phyloP scores from a whole-genome alignment of 2,329 filamentous ascomycete genomes.

The Myriosclerotinia scirpicola region DNA sequence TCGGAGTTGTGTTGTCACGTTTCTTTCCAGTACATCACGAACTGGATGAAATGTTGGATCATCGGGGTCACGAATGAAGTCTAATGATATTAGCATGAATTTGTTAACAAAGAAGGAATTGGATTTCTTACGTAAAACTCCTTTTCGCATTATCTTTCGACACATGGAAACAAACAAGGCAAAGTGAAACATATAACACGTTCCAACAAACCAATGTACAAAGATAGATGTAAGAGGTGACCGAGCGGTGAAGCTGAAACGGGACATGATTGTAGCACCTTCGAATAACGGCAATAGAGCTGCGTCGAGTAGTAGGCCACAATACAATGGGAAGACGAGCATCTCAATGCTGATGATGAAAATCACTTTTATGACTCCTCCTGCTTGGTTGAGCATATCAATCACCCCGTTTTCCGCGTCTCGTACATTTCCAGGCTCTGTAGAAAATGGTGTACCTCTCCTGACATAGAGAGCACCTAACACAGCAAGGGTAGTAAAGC shows the following conservation, averaged over 20 bases:
- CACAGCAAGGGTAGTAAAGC: constrained; percentile 75
- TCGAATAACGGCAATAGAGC: constrained; percentile 89
- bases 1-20: constrained; percentile 84
- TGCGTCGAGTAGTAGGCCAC: constrained; percentile 83
- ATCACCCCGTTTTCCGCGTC: constrained; percentile 75
- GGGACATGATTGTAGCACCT: constrained; percentile 71
- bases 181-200: constrained; percentile 99
- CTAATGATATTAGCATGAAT: constrained; percentile 47
- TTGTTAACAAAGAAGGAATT: not conserved
- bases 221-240: constrained; percentile 90
- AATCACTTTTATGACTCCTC: constrained; percentile 96
- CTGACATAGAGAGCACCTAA: constrained; percentile 78
- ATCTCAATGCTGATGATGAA: constrained; percentile 99
- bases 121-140: constrained; percentile 75
- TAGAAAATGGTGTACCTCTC: constrained; percentile 67
- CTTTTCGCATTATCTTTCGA: constrained; percentile 92
- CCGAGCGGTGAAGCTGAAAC: constrained; percentile 73
- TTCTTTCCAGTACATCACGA: constrained; percentile 91
- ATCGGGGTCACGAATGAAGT: constrained; percentile 97
- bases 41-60: constrained; percentile 98
- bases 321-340: constrained; percentile 95
- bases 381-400: constrained; percentile 86
- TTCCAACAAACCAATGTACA: constrained; percentile 98
- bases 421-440: constrained; percentile 50
- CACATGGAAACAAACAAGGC: constrained; percentile 99